Base-by-base conservation (phyloP, 768 basidiomycete genomes). In the Strobilomyces confusus region DNA sequence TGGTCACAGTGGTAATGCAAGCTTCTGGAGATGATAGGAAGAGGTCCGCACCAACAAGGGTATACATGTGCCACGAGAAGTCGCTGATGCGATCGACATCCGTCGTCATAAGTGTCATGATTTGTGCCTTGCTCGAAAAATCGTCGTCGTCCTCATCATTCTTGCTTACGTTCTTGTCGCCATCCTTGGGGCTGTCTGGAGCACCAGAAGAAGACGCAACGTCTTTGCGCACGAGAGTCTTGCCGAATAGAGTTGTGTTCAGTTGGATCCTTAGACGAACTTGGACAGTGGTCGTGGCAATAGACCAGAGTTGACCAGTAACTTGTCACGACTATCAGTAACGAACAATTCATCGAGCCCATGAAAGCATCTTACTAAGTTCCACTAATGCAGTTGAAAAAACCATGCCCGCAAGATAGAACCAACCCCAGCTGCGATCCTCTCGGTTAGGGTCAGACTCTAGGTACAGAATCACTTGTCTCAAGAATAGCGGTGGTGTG, bases 61-160 rank as follows among this genome's bases (percentile, higher is more conserved):
- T 74, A 64, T 88, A 91, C 48, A 87, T 58, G 65, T 92, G 87
- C 83, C 83, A 89, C 1, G 83, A 72, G 63, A 95, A 90, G 47
- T 95, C 90, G 67, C 86, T 83, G 56, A 95, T 86, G 50, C 93
- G 80, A 67, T 95, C 92, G 26, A 94, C 91, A 59, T 97, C 93
- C 6, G 92, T 93, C 7, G 93, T 95, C 89, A 95, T 94, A 26
- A 95, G 79, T 3, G 90, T 95, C 92, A 95, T 94, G 61, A 97
- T 84, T 72, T 95, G 82, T 7, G 82, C 80, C 63, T 85, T 84
- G 64, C 79, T 82, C 9, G 81, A 82, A 58, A 84, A 82, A 44
- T 83, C 81, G 22, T 80, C 81, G 34, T 72, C 57, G 4, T 51
- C 63, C 52, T 60, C 41, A 47, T 9, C 42, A 57, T 60, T 49